Base-by-base conservation (phyloP, 202 grass and related monocot genomes). In the Saccharum hybrid region DNA sequence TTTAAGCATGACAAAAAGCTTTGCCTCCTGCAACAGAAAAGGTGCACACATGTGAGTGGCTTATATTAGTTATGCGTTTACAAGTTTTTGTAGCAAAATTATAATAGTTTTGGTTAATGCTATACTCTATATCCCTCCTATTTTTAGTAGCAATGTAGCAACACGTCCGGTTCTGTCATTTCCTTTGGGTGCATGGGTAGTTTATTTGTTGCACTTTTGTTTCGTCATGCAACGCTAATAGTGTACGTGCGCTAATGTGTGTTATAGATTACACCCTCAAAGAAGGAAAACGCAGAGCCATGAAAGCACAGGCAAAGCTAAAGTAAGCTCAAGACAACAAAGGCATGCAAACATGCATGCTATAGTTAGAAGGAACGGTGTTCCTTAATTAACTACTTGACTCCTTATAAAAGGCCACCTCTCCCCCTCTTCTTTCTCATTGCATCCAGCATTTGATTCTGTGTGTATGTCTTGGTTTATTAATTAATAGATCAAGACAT, bases 401-500 rank as follows among this genome's bases (percentile, higher is more conserved):
- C 23, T 79, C 28, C 30, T 30, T 79, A 79, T 79, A 79, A 66
- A 79, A 66, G 5, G 56, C 56, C n/a, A 22, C 62, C 5, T 22
- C 19, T 0, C 10, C 18, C 16, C 6, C 5, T n/a, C n/a, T 34
- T 48, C 15, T 21, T 2, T 51, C 40, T 26, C 23, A 33, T 34
- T 7, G 8, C 23, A 46, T 31, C 26, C 22, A 21, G 0, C 61
- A 57, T 75, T 75, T 66, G 74, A 71, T 83, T 83, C 9, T 48
- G 67, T 72, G 66, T 33, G 74, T 59, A 52, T 78, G 80, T 23
- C 85, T 71, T 56, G 79, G 66, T 71, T 77, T 73, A 33, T 19
- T 22, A 83, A 15, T 75, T 76, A 76, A 61, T 39, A 33, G 42
- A 66, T 59, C 80, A 66, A 78, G 80, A 10, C 74, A 78, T 72